Conservation (phyloP, 805 yeast genomes). For the Wickerhamomyces bovis region DNA sequence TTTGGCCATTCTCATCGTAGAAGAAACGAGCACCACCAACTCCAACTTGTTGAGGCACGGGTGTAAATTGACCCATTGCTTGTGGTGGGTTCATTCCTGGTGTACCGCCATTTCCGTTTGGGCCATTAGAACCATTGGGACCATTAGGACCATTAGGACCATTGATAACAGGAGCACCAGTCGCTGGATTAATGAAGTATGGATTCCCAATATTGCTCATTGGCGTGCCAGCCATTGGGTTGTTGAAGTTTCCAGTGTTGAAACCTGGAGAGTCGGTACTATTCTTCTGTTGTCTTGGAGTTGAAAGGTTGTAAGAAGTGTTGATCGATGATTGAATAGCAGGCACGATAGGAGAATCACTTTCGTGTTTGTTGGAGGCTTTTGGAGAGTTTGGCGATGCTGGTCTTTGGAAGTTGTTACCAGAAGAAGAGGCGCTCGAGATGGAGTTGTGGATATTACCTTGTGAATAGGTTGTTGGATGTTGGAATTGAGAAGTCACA, state of each 20-base stretch:
- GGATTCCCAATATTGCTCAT: neutral
- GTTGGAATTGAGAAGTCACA: neutral
- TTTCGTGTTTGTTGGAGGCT: neutral
- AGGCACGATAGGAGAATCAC: neutral
- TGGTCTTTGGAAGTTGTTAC: neutral
- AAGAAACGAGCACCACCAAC: neutral
- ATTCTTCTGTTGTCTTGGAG: neutral
- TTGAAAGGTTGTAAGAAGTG: neutral
- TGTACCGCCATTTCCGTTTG: neutral
- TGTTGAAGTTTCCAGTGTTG: neutral
- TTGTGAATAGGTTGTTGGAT: neutral
- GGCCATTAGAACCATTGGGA: neutral
- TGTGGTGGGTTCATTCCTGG: neutral
- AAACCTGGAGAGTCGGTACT: neutral
- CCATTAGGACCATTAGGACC: neutral
- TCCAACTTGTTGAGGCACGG: neutral
- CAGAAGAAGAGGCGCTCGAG: neutral
- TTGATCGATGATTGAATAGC: neutral
- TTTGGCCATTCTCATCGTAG: conserved; percentile 5
- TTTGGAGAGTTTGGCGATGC: neutral
- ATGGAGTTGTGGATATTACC: neutral
- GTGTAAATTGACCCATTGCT: neutral
- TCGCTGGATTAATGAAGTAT: neutral
- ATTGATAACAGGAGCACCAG: neutral
- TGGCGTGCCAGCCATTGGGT: neutral